phyloP scores from a whole-genome alignment of 768 basidiomycete species.

The Lepiota subincarnata region DNA sequence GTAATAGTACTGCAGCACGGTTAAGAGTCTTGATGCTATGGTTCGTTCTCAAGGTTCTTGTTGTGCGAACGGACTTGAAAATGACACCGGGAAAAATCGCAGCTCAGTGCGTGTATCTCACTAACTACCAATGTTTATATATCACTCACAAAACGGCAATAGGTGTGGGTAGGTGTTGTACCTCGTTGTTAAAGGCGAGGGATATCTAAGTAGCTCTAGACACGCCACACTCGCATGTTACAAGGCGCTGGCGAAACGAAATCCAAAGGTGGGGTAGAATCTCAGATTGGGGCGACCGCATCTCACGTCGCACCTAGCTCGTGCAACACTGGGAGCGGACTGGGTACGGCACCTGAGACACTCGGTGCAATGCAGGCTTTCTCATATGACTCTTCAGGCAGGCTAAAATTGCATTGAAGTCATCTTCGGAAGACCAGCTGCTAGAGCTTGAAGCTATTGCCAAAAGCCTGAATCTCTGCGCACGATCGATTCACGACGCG shows the following conservation, averaged over 20 bases:
- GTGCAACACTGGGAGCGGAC: constrained; percentile 85
- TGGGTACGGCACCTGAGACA: constrained; percentile 48
- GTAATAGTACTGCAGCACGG: constrained; percentile 29
- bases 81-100: constrained; percentile 64
- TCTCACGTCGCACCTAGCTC: constrained; percentile 28
- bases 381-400: constrained; percentile 52
- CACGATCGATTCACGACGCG: constrained; percentile 86
- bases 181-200: not conserved
- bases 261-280: constrained; percentile 41
- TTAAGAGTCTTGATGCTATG: not conserved
- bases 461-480: constrained; percentile 83
- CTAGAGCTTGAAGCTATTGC: constrained; percentile 83
- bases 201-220: constrained; percentile 30
- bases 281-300: constrained; percentile 19
- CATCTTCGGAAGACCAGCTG: constrained; percentile 78
- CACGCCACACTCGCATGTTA: constrained; percentile 97
- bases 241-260: constrained; percentile 69
- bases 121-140: not conserved
- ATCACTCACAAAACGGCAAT: not conserved
- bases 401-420: constrained; percentile 91
- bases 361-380: not conserved
- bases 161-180: constrained; percentile 13
- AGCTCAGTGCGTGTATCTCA: constrained; percentile 59
- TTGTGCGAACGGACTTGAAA: constrained; percentile 58
- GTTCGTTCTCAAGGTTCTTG: constrained; percentile 10